Conservation (phyloP, 768 basidiomycete species). For the Floccularia luteovirens region DNA sequence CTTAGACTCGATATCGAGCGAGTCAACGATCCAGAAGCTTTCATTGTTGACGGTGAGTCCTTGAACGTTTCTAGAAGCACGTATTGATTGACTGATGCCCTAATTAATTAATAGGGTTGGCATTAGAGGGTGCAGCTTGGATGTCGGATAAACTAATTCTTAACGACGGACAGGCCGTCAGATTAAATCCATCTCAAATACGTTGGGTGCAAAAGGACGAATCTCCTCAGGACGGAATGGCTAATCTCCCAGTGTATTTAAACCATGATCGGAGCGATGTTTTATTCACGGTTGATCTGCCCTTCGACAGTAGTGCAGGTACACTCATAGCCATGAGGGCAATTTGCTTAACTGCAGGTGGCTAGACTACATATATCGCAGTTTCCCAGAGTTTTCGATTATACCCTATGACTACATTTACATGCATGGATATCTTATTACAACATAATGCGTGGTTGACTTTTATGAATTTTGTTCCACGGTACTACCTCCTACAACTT, state of each 20-base stretch:
- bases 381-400: neutral
- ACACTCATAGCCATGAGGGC: constrained; percentile 80
- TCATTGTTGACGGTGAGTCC: constrained; percentile 78
- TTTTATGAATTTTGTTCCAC: constrained; percentile 17
- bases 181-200: constrained; percentile 76
- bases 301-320: constrained; percentile 61
- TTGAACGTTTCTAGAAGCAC: neutral
- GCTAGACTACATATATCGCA: constrained; percentile 24
- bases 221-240: constrained; percentile 29
- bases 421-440: neutral
- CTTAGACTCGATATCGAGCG: constrained; percentile 78
- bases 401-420: neutral
- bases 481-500: constrained; percentile 43
- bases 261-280: constrained; percentile 87
- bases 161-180: constrained; percentile 78
- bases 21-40: constrained; percentile 70
- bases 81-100: constrained; percentile 6
- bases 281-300: constrained; percentile 82
- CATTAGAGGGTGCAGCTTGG: constrained; percentile 85
- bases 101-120: constrained; percentile 51
- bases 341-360: constrained; percentile 83
- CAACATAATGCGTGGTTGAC: constrained; percentile 1
- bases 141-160: constrained; percentile 58
- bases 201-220: constrained; percentile 72
- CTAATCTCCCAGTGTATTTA: constrained; percentile 89